These are phyloP conservation scores for Melampsora larici-populina DNA, from an alignment of 1,284 basidiomycete genomes.

Conservation along the genomic window DNA sequence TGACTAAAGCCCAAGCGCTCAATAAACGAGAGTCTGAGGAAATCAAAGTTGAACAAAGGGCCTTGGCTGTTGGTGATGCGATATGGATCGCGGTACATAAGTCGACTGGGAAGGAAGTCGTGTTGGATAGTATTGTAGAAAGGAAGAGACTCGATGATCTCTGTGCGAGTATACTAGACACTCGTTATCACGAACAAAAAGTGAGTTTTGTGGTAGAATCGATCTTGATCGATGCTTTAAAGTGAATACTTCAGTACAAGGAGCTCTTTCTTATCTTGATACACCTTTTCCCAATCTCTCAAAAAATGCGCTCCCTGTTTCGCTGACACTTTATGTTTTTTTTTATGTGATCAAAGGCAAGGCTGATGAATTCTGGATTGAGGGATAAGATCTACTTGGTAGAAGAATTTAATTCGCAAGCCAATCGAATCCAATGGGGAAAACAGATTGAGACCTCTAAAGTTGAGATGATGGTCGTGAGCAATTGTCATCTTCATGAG, in stretches of 20 bases:
- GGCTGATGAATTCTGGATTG: conserved; percentile 58
- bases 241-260: too few species aligned
- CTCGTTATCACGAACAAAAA: conserved; percentile 61
- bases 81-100: conserved; percentile 59
- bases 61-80: conserved; percentile 60
- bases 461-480: conserved; percentile 60
- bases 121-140: conserved; percentile 61
- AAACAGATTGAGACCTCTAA: conserved; percentile 54
- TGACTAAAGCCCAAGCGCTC: conserved; percentile 20
- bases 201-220: conserved; percentile 46
- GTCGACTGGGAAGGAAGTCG: conserved; percentile 51
- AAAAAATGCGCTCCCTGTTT: neutral
- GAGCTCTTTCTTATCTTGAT: too few species aligned
- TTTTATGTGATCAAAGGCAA: conserved; percentile 53
- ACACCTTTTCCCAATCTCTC: neutral
- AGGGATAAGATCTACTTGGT: conserved; percentile 60
- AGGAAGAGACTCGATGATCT: conserved; percentile 62
- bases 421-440: conserved; percentile 46
- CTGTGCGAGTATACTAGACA: conserved; percentile 58
- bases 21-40: conserved; percentile 38
- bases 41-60: conserved; percentile 57
- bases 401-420: conserved; percentile 58
- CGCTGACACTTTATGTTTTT: neutral
- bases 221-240: too few species aligned
- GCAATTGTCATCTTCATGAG: conserved; percentile 60